phyloP scores from a whole-genome alignment of 768 basidiomycete species.

The Amanita pallidorosea region DNA sequence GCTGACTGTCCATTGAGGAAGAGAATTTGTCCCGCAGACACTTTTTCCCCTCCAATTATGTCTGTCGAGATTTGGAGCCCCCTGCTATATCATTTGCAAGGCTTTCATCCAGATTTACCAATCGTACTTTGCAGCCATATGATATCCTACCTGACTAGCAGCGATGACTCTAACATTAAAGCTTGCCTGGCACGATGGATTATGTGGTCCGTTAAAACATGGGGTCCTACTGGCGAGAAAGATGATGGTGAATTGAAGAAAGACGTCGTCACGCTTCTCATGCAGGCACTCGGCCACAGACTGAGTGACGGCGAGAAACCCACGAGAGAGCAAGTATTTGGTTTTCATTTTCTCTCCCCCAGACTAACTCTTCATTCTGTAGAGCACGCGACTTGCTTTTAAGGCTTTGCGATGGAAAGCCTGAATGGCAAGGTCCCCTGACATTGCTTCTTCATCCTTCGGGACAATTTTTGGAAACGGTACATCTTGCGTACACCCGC shows the following conservation, averaged over 20 bases:
- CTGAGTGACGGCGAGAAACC: constrained; percentile 10
- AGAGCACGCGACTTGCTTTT: constrained; percentile 2
- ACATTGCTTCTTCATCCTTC: constrained; percentile 13
- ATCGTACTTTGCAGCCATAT: constrained; percentile 36
- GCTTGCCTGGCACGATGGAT: constrained; percentile 62
- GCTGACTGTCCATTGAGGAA: constrained; percentile 32
- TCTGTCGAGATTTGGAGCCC: constrained; percentile 59
- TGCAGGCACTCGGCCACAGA: constrained; percentile 36
- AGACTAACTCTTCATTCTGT: not conserved
- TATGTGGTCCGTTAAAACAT: constrained; percentile 43
- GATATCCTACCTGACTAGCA: constrained; percentile 21
- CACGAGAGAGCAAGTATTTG: constrained; percentile 23
- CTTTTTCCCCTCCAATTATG: constrained; percentile 37
- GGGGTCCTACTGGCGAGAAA: constrained; percentile 16
- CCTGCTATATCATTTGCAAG: constrained; percentile 45
- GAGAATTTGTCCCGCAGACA: constrained; percentile 28
- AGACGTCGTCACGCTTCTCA: constrained; percentile 31
- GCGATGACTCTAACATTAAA: constrained; percentile 34
- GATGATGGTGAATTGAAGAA: constrained; percentile 31
- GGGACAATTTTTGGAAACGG: constrained; percentile 9
- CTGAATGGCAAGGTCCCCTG: constrained; percentile 12
- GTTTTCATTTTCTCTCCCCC: not conserved
- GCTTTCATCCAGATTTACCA: constrained; percentile 46
- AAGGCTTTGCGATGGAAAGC: constrained; percentile 1
- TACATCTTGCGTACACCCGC: constrained; percentile 8